Conservation (phyloP, 2,329 filamentous ascomycete species). For the Pseudodiploospora longispora region DNA sequence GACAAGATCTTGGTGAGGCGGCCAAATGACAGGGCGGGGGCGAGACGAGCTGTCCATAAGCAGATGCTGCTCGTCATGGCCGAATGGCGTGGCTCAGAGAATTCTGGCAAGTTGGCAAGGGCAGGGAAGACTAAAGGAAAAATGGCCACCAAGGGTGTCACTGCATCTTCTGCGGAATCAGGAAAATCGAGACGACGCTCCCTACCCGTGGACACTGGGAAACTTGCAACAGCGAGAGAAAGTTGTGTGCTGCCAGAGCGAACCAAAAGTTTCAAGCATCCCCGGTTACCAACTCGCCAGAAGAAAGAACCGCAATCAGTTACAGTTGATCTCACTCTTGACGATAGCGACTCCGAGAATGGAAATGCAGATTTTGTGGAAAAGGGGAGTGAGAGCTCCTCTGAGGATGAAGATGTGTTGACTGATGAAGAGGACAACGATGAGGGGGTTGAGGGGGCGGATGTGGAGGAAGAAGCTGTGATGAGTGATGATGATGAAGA, state of each 20-base stretch:
- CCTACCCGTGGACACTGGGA: no score
- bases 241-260: no score
- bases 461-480: no score
- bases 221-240: no score
- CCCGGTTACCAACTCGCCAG: background rate
- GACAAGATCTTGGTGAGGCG: constrained; percentile 24
- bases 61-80: constrained; percentile 6
- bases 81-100: constrained; percentile 4
- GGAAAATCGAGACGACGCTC: no score
- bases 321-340: constrained; percentile 6
- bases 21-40: constrained; percentile 1
- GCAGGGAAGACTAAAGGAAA: background rate
- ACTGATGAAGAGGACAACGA: no score
- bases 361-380: background rate
- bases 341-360: background rate
- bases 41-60: constrained; percentile 6
- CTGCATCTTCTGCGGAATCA: constrained; percentile 1
- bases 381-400: background rate
- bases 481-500: background rate
- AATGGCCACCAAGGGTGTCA: background rate
- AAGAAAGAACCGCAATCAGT: background rate
- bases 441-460: no score
- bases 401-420: background rate
- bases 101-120: background rate
- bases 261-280: no score